phyloP scores from a whole-genome alignment of 768 basidiomycete genomes.

The Serendipita indica region DNA sequence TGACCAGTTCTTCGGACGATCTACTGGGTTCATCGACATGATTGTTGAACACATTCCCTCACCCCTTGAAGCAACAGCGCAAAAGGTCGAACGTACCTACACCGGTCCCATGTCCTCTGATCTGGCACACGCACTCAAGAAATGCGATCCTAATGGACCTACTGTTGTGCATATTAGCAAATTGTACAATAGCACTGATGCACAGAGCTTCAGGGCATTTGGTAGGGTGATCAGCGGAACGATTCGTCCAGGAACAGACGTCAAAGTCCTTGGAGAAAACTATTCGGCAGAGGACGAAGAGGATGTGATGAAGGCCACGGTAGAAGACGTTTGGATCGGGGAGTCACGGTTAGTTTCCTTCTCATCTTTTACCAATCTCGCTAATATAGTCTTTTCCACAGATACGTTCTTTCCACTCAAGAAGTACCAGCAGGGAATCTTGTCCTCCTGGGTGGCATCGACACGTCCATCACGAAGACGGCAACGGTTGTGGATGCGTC shows the following conservation, averaged over 20 bases:
- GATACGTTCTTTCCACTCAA: slow-evolving; percentile 81
- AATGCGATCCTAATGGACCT: slow-evolving; percentile 71
- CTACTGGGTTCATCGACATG: slow-evolving; percentile 85
- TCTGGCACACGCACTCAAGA: slow-evolving; percentile 61
- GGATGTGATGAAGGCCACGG: slow-evolving; percentile 75
- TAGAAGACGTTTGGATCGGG: slow-evolving; percentile 82
- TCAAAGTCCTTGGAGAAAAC: slow-evolving; percentile 96
- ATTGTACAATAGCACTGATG: slow-evolving; percentile 91
- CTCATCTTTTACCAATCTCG: background rate
- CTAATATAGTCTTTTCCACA: slow-evolving; percentile 20
- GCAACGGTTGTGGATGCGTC: slow-evolving; percentile 68
- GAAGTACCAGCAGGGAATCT: slow-evolving; percentile 86
- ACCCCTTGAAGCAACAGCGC: slow-evolving; percentile 41
- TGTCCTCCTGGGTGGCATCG: slow-evolving; percentile 83
- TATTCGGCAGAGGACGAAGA: slow-evolving; percentile 99
- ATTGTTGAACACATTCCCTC: slow-evolving; percentile 82
- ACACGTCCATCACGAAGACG: slow-evolving; percentile 87
- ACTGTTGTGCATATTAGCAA: slow-evolving; percentile 89
- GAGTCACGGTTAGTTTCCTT: slow-evolving; percentile 57
- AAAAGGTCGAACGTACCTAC: slow-evolving; percentile 74
- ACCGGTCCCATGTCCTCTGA: slow-evolving; percentile 77
- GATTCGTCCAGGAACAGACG: slow-evolving; percentile 58
- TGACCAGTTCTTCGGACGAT: slow-evolving; percentile 88
- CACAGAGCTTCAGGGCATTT: slow-evolving; percentile 91
- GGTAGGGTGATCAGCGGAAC: slow-evolving; percentile 92